Base-by-base conservation (phyloP, 2,329 filamentous ascomycete species). In the Capronia americana region DNA sequence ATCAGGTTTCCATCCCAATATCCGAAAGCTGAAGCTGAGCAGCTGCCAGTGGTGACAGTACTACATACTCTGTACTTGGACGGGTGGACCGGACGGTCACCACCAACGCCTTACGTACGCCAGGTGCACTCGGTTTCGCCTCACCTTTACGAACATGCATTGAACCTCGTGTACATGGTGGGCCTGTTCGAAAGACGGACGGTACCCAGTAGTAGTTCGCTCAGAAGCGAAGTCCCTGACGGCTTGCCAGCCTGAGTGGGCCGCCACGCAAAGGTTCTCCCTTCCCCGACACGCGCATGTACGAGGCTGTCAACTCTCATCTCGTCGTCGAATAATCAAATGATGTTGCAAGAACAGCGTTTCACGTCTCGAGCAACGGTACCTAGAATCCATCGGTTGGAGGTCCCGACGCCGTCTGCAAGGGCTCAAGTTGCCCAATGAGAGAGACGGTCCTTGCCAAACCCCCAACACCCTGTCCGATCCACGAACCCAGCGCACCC, bases 261-360 rank as follows among this genome's bases (percentile, higher is more conserved):
- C 57, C 56, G 50, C 50, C 54, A 34, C 30, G 10, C 34, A 38
- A 54, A 10, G 28, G 53, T 51, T 60, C 38, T 58, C 17, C 32
- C 24, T 50, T 12, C 51, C 23, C 34, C 56, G 24, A 44, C 38
- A n/a, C 5, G 38, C 38, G 14, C 28, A n/a, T n/a, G n/a, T n/a
- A 64, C 63, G 61, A 69, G 66, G 66, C 66, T 69, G 60, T 58
- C 63, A 23, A 64, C n/a, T 50, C 28, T 59, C 24, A 44, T 50
- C 4, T 23, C 60, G 11, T 38, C 11, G 23, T 34, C 24, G 56
- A 63, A 38, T 26, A 65, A n/a, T n/a, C n/a, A n/a, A 41, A 30
- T 44, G 38, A 63, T 68, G 55, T 63, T 65, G 28, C 61, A 59
- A 28, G 38, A 61, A 34, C 30, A 53, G 57, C 59, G 57, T 54